A percentile compares a stretch with the other conserved stretches of the same genome.
These are phyloP conservation scores for Arxiozyma telluris DNA, from an alignment of 1,139 yeast genomes.

Conservation along the genomic window DNA sequence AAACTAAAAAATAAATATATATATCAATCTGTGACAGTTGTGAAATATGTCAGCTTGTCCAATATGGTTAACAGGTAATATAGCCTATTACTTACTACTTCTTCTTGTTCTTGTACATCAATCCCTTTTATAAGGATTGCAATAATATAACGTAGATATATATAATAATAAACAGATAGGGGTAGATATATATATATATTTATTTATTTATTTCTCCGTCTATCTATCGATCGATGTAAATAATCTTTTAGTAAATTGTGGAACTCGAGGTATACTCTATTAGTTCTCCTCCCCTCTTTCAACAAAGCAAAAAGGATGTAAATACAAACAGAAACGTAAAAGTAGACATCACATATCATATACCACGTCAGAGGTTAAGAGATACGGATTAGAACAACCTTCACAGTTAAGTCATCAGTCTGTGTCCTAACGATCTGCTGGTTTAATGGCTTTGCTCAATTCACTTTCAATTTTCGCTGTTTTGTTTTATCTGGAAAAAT, in stretches of 20 bases:
- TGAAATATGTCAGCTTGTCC: not conserved
- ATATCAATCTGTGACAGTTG: not conserved
- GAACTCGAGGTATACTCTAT: not conserved
- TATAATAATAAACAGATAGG: not conserved
- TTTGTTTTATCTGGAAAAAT: not conserved
- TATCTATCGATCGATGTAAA: not conserved
- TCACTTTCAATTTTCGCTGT: not conserved
- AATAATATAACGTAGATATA: not conserved
- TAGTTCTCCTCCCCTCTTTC: not conserved
- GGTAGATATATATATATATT: not conserved
- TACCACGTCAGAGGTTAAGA: not conserved
- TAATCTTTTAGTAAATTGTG: not conserved
- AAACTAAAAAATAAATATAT: not conserved
- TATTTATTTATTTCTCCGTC: not conserved
- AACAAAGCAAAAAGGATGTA: too few species aligned
- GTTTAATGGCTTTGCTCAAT: not conserved
- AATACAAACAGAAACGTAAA: too few species aligned
- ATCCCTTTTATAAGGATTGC: not conserved
- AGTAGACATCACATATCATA: too few species aligned
- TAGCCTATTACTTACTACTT: too few species aligned
- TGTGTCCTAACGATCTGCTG: not conserved
- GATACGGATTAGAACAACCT: not conserved
- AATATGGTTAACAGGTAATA: not conserved
- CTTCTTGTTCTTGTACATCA: not conserved
- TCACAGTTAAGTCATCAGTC: not conserved